Conservation (phyloP, 805 yeast species). For the Nakazawaea anatomiae region DNA sequence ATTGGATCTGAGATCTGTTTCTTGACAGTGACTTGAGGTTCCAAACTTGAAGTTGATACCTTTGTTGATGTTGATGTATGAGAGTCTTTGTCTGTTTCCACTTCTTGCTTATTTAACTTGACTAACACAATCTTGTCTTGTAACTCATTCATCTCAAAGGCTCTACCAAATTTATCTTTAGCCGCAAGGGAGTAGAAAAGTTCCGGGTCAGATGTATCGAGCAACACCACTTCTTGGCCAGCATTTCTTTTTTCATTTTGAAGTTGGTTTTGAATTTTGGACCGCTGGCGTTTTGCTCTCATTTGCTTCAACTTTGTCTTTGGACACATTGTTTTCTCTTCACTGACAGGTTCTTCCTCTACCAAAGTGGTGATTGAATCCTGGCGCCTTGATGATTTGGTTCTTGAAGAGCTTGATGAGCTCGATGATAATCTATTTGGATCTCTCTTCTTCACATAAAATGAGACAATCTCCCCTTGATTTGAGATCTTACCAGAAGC, state of each 20-base stretch:
- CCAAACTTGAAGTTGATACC: not conserved
- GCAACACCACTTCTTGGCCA: not conserved
- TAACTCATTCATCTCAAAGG: conserved; percentile 3
- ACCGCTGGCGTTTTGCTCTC: not conserved
- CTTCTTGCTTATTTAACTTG: not conserved
- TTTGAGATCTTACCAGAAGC: not conserved
- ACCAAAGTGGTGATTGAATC: not conserved
- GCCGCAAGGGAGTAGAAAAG: conserved; percentile 2
- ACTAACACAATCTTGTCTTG: conserved; percentile 4
- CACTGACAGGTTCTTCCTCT: not conserved
- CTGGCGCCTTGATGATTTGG: not conserved
- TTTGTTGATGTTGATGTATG: no score
- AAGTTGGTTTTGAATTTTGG: not conserved
- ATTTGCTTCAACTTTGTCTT: not conserved
- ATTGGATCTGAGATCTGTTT: not conserved
- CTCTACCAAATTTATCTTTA: conserved; percentile 5
- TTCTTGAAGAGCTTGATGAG: not conserved
- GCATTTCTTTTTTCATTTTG: not conserved
- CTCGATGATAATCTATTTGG: not conserved
- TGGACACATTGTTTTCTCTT: not conserved
- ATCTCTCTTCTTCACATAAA: conserved; percentile 1
- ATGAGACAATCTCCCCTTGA: conserved; percentile 7
- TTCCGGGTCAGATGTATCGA: conserved; percentile 7
- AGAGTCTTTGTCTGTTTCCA: no score
- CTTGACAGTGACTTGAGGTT: not conserved